Base-by-base conservation (phyloP, 2,329 filamentous ascomycete genomes). In the Chaetomium sp. region DNA sequence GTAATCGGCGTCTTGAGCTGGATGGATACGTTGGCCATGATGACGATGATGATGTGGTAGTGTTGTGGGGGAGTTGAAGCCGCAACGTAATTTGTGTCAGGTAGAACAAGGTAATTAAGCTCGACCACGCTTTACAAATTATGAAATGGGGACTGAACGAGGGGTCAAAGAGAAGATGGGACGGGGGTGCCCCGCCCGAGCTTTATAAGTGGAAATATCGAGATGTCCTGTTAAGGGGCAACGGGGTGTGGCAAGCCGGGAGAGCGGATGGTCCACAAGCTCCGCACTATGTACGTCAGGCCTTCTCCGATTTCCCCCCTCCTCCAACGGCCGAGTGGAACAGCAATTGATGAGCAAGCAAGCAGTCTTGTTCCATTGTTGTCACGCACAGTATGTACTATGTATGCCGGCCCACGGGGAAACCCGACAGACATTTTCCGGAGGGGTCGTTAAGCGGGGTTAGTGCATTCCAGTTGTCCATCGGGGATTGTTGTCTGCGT, bases 1-100 rank as follows among this genome's bases (percentile, higher is more conserved):
- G 82, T 82, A 63, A 81, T 60, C 56, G 87, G 86, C 65, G 86
- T 89, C 74, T 84, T 81, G 66, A 90, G 79, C 70, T 85, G 78
- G 61, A 79, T 73, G 54, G 63, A 66, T 34, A 70, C 58, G 60
- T 61, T 61, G 14, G 69, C 60, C 70, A 71, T 71, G 51, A 49
- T 68, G 62, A 40, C n/a, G 44, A 12, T 38, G 37, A 12, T 38
- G 37, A 38, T 38, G 37, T 38, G 37, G 37, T 40, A 9, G 37
- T 40, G 37, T 27, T 27, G 19, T 27, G 19, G 19, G 19, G 3
- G 19, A 27, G 19, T 27, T 3, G 19, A 27, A 27, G 3, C 19
- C 19, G 19, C 19, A 27, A 27, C 19, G 19, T 27, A 27, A 27
- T 27, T 3, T 27, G 19, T 27, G 19, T 27, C 19, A 27, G 19